phyloP scores from a whole-genome alignment of 1,284 basidiomycete genomes.

The Cutaneotrichosporon mucoides region DNA sequence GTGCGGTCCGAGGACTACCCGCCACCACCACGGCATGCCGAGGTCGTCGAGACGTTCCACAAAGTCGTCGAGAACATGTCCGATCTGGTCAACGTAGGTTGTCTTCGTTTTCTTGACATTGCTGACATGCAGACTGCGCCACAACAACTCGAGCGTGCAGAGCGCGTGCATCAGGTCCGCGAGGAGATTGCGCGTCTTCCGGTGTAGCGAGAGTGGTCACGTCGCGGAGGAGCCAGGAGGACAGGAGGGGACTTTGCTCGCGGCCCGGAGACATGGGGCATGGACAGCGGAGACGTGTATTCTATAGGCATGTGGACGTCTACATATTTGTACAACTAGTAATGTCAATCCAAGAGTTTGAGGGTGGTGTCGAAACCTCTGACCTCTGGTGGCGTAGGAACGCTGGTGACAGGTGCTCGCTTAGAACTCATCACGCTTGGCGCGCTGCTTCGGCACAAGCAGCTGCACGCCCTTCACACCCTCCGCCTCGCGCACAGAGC shows the following conservation, averaged over 20 bases:
- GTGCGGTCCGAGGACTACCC: slow-evolving; percentile 22
- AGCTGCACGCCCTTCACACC: slow-evolving; percentile 33
- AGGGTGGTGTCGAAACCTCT: too few relatives aligned
- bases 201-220: neutral
- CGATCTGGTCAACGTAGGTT: slow-evolving; percentile 34
- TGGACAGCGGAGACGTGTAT: neutral
- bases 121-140: slow-evolving; percentile 33
- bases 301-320: neutral
- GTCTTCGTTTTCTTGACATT: too few relatives aligned
- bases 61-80: slow-evolving; percentile 31
- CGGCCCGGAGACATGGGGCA: neutral
- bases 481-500: slow-evolving; percentile 22
- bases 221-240: too few relatives aligned
- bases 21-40: slow-evolving; percentile 34
- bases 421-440: slow-evolving; percentile 38
- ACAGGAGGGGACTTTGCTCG: too few relatives aligned
- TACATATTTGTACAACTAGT: neutral
- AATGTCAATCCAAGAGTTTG: neutral
- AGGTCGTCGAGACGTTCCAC: slow-evolving; percentile 34
- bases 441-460: slow-evolving; percentile 32
- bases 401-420: too few relatives aligned
- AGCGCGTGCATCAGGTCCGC: slow-evolving; percentile 44
- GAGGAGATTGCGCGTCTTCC: slow-evolving; percentile 33
- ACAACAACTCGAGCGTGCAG: slow-evolving; percentile 39
- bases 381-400: too few relatives aligned